Evolutionary conservation across 306 rosid genomes (phyloP).

Genomic region (Prunus armeniaca): DNA sequence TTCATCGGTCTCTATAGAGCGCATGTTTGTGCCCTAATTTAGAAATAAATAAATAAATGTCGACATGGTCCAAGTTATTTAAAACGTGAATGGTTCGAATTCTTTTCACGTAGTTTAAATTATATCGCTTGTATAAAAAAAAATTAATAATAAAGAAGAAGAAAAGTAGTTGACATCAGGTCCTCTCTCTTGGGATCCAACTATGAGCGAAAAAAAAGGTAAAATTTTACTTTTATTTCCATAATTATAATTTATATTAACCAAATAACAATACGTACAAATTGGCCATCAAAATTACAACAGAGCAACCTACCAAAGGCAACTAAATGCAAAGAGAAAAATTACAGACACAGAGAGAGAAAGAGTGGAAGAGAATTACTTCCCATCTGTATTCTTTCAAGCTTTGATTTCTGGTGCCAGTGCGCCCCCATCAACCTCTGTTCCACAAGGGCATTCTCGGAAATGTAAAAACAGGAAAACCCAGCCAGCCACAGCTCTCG

Average conservation of each 20-base stretch:
- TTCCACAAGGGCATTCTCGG: slow-evolving; percentile 24
- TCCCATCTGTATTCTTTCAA: not conserved
- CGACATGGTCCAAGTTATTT: too few species aligned
- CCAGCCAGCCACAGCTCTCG: not conserved
- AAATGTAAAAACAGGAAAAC: not conserved
- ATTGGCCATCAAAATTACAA: slow-evolving; percentile 26
- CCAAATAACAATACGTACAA: slow-evolving; percentile 9
- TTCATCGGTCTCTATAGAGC: not conserved
- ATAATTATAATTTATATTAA: not conserved
- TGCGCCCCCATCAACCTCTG: not conserved
- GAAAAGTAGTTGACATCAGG: not conserved
- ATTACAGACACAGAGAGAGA: not conserved
- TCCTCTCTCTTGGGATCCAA: not conserved
- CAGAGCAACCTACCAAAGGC: not conserved
- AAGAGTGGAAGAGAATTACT: slow-evolving; percentile 14
- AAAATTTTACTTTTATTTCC: not conserved
- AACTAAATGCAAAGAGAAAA: not conserved
- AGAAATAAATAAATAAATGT: too few species aligned
- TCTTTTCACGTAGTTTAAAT: accelerated
- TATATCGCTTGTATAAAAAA: accelerated
- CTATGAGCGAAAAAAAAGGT: not conserved
- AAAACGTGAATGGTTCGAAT: too few species aligned
- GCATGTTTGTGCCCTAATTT: not conserved
- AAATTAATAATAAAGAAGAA: too few species aligned
- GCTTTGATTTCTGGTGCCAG: not conserved